phyloP scores from a whole-genome alignment of 805 yeast genomes.

The Pichia membranifaciens region DNA sequence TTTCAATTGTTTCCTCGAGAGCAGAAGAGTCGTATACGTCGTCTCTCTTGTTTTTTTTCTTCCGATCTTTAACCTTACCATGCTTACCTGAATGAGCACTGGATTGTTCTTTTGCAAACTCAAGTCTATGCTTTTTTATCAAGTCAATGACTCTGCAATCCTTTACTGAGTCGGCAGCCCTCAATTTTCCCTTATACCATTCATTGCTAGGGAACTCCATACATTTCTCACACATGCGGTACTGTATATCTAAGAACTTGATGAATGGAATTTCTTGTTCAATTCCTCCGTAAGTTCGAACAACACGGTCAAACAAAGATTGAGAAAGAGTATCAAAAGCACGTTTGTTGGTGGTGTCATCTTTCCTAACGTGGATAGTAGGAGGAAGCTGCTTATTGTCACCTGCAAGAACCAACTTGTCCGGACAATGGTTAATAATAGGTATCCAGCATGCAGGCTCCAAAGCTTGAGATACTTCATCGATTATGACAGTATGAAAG shows the following conservation, averaged over 20 bases:
- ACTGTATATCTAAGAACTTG: constrained; percentile 67
- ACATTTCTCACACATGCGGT: constrained; percentile 76
- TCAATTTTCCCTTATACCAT: constrained; percentile 57
- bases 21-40: neutral
- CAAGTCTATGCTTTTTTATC: constrained; percentile 1
- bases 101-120: neutral
- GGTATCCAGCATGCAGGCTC: constrained; percentile 99
- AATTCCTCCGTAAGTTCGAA: constrained; percentile 40
- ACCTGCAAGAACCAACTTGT: constrained; percentile 76
- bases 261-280: constrained; percentile 33
- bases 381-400: constrained; percentile 93
- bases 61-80: constrained; percentile 7
- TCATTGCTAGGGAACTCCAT: constrained; percentile 71
- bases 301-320: constrained; percentile 79
- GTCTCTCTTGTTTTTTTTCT: constrained; percentile 24
- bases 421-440: constrained; percentile 55
- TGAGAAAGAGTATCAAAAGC: constrained; percentile 44
- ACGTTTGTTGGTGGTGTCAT: constrained; percentile 21
- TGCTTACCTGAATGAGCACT: neutral
- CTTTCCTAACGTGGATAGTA: constrained; percentile 56
- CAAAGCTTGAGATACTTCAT: constrained; percentile 89
- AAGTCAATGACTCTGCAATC: constrained; percentile 50
- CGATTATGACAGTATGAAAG: constrained; percentile 81
- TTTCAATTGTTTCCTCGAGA: neutral
- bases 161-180: constrained; percentile 57